phyloP scores from a whole-genome alignment of 1,284 basidiomycete species.

The Xanthoconium separans region DNA sequence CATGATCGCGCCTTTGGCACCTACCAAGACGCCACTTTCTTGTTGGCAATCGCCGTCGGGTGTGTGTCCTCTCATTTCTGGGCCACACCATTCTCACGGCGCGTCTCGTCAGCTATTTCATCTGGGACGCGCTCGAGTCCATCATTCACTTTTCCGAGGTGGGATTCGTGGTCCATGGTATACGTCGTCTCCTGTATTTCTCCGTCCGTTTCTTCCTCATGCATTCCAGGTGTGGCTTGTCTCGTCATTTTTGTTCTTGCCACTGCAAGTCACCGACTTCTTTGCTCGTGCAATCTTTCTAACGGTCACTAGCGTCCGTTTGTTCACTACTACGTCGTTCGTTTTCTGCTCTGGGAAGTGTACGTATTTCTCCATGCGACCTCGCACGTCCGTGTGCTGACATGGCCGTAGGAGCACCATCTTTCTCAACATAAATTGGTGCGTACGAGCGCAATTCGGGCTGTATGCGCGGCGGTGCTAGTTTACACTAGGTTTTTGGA shows the following conservation, averaged over 20 bases:
- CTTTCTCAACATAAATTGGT: constrained; percentile 79
- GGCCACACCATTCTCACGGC: background rate
- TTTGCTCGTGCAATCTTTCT: constrained; percentile 2
- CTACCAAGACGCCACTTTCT: constrained; percentile 37
- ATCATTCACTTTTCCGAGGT: constrained; percentile 46
- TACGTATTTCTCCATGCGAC: constrained; percentile 34
- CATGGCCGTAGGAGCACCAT: constrained; percentile 59
- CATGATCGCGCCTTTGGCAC: constrained; percentile 51
- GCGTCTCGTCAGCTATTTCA: constrained; percentile 38
- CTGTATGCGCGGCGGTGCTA: constrained; percentile 1
- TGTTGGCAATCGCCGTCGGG: constrained; percentile 48
- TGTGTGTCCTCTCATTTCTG: constrained; percentile 25
- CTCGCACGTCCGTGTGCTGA: constrained; percentile 8
- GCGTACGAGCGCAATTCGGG: constrained; percentile 3
- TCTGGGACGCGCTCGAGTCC: constrained; percentile 55
- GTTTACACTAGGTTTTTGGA: constrained; percentile 59
- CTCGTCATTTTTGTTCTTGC: constrained; percentile 55
- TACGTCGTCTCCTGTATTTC: constrained; percentile 2
- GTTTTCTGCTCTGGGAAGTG: constrained; percentile 77
- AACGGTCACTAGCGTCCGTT: constrained; percentile 58
- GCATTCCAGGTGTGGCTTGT: constrained; percentile 51
- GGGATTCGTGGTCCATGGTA: constrained; percentile 69
- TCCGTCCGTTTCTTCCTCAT: background rate
- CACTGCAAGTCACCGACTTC: constrained; percentile 47
- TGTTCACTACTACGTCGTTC: constrained; percentile 65